phyloP scores from a whole-genome alignment of 768 basidiomycete species.

The Kwoniella europaea region DNA sequence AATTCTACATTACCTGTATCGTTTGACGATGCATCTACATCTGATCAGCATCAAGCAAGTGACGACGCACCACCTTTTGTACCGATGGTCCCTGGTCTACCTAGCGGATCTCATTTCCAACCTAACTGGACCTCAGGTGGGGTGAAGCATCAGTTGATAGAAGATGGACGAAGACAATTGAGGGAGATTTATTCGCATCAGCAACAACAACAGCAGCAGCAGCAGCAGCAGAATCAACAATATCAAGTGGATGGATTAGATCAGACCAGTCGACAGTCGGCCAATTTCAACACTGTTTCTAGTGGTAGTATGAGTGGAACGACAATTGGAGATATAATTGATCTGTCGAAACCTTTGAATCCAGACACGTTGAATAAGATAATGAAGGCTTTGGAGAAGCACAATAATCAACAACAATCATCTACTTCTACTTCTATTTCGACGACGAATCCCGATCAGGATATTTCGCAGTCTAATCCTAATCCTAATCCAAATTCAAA shows the following conservation, averaged over 20 bases:
- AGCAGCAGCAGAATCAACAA: conserved; percentile 2
- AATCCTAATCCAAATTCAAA: too few relatives aligned
- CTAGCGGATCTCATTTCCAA: neutral
- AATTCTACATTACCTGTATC: too few relatives aligned
- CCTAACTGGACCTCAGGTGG: conserved; percentile 7
- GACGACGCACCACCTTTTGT: neutral
- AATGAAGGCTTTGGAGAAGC: conserved; percentile 39
- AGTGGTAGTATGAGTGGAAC: neutral
- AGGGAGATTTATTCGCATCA: neutral
- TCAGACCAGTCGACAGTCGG: neutral
- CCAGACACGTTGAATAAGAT: conserved; percentile 42
- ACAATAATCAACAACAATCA: neutral
- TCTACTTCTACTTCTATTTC: neutral
- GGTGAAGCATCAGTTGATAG: neutral
- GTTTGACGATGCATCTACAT: too few relatives aligned
- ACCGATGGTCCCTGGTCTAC: conserved; percentile 6
- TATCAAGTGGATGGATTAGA: neutral
- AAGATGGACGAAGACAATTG: neutral
- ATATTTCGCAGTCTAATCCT: too few relatives aligned
- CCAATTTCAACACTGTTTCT: neutral
- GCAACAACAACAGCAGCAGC: neutral
- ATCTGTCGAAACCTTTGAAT: conserved; percentile 49
- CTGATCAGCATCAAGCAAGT: too few relatives aligned
- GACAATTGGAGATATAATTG: conserved; percentile 34
- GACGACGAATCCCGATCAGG: too few relatives aligned